Conservation (phyloP, 768 basidiomycete genomes). For the Daedalea quercina region DNA sequence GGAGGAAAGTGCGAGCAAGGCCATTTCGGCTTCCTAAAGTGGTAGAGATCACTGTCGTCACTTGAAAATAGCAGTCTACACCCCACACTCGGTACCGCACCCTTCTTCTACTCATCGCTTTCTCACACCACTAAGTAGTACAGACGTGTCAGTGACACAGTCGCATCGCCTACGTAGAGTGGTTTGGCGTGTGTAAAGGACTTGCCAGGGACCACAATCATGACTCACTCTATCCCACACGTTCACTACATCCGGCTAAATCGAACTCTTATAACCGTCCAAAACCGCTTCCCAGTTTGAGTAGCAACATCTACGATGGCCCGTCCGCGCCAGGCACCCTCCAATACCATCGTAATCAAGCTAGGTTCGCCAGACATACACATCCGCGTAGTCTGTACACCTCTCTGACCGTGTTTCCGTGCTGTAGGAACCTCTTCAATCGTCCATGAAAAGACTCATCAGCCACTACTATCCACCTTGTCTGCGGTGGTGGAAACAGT, state of each 20-base stretch:
- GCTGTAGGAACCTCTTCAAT: slow-evolving; percentile 90
- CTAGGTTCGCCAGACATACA: slow-evolving; percentile 19
- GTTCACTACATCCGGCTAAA: background rate
- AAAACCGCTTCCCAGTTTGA: too few species aligned
- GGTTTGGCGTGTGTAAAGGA: too few species aligned
- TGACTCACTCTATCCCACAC: background rate
- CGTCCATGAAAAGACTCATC: slow-evolving; percentile 89
- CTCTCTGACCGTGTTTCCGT: background rate
- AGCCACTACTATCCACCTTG: slow-evolving; percentile 85
- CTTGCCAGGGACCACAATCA: background rate
- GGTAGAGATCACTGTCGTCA: too few species aligned
- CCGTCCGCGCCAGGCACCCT: slow-evolving; percentile 17
- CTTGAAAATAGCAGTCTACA: too few species aligned
- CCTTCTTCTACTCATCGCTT: too few species aligned
- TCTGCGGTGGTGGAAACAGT: slow-evolving; percentile 93
- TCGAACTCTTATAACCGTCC: too few species aligned
- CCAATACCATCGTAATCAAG: slow-evolving; percentile 27
- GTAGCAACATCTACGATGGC: slow-evolving; percentile 14
- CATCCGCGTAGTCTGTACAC: background rate
- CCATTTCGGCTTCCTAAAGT: too few species aligned
- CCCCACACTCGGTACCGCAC: too few species aligned
- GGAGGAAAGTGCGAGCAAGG: too few species aligned
- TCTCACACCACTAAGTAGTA: too few species aligned
- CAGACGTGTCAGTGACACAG: too few species aligned
- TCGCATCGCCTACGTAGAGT: too few species aligned